Evolutionary conservation across 1,284 basidiomycete genomes (phyloP).

Genomic region (Sanguinoderma infundibulare): DNA sequence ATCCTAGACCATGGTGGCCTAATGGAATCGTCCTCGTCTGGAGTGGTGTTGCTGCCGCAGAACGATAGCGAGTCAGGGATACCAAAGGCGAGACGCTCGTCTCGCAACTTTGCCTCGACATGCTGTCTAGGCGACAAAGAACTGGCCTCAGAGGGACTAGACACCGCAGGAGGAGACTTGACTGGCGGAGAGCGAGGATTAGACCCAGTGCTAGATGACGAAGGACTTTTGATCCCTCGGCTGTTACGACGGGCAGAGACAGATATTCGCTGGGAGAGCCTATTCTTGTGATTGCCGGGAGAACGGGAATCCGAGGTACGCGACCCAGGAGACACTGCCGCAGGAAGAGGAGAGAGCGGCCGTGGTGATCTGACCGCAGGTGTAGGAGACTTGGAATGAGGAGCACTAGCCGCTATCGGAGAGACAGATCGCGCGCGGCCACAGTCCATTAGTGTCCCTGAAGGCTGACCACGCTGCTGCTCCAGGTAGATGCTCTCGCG

Average conservation of each 20-base stretch:
- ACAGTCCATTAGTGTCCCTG: neutral
- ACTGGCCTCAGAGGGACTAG: slow-evolving; percentile 2
- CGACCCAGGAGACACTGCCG: neutral
- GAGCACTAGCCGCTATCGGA: slow-evolving; percentile 4
- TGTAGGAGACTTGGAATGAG: slow-evolving; percentile 5
- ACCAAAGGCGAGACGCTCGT: slow-evolving; percentile 33
- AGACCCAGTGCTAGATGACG: neutral
- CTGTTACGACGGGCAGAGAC: neutral
- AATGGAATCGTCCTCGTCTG: slow-evolving; percentile 44
- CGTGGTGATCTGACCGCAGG: neutral
- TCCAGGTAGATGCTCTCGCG: neutral
- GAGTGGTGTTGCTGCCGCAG: slow-evolving; percentile 23
- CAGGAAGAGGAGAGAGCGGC: neutral
- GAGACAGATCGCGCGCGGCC: slow-evolving; percentile 1
- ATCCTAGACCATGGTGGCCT: slow-evolving; percentile 39
- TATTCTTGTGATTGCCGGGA: neutral
- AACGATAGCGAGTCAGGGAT: slow-evolving; percentile 40
- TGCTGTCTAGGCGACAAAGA: neutral
- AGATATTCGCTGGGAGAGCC: neutral
- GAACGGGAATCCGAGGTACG: neutral
- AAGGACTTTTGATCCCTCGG: neutral
- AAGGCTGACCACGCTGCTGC: neutral
- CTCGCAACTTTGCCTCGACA: slow-evolving; percentile 22
- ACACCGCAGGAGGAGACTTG: no score
- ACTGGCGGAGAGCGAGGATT: slow-evolving; percentile 7